Evolutionary conservation across 768 basidiomycete species (phyloP), one percentile per base, ranked within the genome.

Genomic region (Coprinopsis marcescibilis): DNA sequence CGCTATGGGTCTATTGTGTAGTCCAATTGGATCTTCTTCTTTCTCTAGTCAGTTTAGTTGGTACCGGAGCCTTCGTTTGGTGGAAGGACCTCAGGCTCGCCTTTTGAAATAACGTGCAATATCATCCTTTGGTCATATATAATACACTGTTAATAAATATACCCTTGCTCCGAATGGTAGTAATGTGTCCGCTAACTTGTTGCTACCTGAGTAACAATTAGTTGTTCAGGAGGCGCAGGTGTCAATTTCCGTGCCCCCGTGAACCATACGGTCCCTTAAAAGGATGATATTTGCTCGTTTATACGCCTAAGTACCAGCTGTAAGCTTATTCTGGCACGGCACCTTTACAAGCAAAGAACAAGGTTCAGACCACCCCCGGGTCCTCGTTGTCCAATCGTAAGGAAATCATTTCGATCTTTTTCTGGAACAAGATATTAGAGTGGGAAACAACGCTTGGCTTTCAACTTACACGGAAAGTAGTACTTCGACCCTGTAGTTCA

Each of bases 1-100:
- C 88, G 0, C 58, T 85, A 4, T 91, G 89, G 89, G 68, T 89
- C 7, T 91, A 85, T 55, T 71, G 78, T 2, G 68, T 89, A 40
- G 66, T 89, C 11, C 83, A 88, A 52, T 70, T 89, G 21, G 77
- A 83, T 46, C 64, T 92, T 20, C 70, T 69, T 2, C 76, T 79
- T 15, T 81, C 87, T 4, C 66, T 80, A 3, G 48, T 80, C 23
- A 80, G 76, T 51, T 68, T 91, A 12, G 46, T 60, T 1, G 49
- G 72, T 12, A 76, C 85, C 29, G 77, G 71, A 4, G 57, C 55
- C 36, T 89, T 78, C 65, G 66, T 77, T 6, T 78, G 81, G 80
- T 85, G 74, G 73, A 73, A 77, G 38, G 75, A 68, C 11, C 65
- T 85, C 52, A 80, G 73, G 49, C 40, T 85, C 27, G 51, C 56